These are phyloP conservation scores for Arabidopsis arenosa DNA, from an alignment of 345 rosid species.

Conservation along the genomic window DNA sequence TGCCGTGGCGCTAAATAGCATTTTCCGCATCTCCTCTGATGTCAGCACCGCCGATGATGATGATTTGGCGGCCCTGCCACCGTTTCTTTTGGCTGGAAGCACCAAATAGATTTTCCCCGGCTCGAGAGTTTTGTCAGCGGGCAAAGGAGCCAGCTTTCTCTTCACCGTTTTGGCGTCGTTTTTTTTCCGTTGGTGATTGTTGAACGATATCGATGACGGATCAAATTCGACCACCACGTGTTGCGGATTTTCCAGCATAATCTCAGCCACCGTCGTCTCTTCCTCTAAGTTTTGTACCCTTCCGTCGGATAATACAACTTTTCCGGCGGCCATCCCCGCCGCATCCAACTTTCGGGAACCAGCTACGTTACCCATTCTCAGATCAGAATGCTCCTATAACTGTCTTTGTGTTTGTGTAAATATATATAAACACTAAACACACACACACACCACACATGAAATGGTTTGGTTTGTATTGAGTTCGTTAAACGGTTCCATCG, in stretches of 20 bases:
- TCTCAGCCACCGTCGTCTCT: constrained; percentile 72
- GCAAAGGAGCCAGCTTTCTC: constrained; percentile 62
- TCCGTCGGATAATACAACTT: constrained; percentile 71
- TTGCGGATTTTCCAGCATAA: constrained; percentile 77
- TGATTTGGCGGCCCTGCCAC: constrained; percentile 40
- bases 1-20: constrained; percentile 54
- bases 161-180: constrained; percentile 28
- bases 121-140: constrained; percentile 75
- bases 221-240: constrained; percentile 78
- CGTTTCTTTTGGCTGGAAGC: constrained; percentile 58
- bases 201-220: constrained; percentile 43
- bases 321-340: constrained; percentile 46
- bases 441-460: not conserved
- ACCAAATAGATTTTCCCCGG: constrained; percentile 60
- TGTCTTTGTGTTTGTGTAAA: not conserved
- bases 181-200: constrained; percentile 5
- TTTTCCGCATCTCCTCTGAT: constrained; percentile 56
- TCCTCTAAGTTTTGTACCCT: constrained; percentile 54
- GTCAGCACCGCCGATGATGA: constrained; percentile 41
- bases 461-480: constrained; percentile 49
- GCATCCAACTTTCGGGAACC: constrained; percentile 36
- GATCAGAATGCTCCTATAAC: constrained; percentile 6
- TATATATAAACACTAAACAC: not conserved
- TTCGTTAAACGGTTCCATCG: constrained; percentile 84
- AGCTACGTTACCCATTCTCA: constrained; percentile 63